These are phyloP conservation scores for Acrodontium crateriforme DNA, from an alignment of 2,329 filamentous ascomycete genomes.

Conservation along the genomic window DNA sequence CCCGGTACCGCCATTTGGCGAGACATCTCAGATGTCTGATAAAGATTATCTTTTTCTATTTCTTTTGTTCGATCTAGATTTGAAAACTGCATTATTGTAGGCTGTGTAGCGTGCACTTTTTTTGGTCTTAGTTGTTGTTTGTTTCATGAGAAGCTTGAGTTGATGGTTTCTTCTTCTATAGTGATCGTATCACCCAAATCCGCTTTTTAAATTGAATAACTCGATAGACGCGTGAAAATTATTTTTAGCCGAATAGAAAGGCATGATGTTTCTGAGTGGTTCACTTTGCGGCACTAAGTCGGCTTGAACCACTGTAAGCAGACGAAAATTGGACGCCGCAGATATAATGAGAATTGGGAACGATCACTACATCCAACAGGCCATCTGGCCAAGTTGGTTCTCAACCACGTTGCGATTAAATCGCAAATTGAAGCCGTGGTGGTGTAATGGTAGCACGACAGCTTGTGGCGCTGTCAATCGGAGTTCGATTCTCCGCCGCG, in stretches of 20 bases:
- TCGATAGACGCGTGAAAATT: background rate
- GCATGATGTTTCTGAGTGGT: background rate
- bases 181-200: background rate
- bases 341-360: constrained; percentile 3
- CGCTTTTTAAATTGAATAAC: background rate
- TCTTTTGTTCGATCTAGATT: background rate
- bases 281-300: background rate
- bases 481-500: no score
- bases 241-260: constrained; percentile 1
- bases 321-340: background rate
- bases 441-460: no score
- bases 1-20: constrained; percentile 1
- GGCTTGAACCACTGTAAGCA: background rate
- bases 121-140: no score
- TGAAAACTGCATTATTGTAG: no score
- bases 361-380: no score
- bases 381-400: no score
- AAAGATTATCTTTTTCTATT: constrained; percentile 2
- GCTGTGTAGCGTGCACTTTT: no score
- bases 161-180: background rate
- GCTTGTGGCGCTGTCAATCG: no score
- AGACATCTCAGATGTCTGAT: constrained; percentile 1
- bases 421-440: no score
- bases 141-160: no score
- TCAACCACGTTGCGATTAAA: no score